Evolutionary conservation across 306 rosid genomes (phyloP).

Genomic region (Acacia crassicarpa): DNA sequence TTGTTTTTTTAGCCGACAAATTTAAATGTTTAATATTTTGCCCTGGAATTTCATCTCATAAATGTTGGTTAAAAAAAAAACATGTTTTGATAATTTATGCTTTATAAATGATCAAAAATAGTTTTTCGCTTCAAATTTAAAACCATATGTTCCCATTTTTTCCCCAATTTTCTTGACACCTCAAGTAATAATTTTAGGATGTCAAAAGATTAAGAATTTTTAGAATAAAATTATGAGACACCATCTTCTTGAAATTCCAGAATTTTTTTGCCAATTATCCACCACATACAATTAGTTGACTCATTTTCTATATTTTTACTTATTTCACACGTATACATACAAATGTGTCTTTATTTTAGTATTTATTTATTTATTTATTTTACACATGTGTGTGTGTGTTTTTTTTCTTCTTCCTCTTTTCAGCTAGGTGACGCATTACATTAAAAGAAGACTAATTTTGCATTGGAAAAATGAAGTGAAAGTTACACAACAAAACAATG

Average conservation of each 20-base stretch:
- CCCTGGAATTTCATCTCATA: background rate
- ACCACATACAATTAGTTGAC: background rate
- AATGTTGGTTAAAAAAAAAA: no score
- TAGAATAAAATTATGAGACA: background rate
- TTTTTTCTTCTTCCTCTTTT: background rate
- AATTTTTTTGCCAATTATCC: background rate
- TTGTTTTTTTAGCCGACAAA: background rate
- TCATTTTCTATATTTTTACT: background rate
- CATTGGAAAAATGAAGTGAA: constrained; percentile 12
- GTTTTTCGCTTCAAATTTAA: no score
- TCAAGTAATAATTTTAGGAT: background rate
- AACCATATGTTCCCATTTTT: background rate
- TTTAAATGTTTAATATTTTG: no score
- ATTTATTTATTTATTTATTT: background rate
- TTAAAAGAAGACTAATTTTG: background rate
- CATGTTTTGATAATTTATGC: no score
- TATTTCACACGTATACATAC: background rate
- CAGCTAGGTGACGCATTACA: background rate
- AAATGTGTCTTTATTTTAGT: no score
- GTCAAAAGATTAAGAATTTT: no score
- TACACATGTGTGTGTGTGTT: background rate
- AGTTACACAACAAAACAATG: background rate
- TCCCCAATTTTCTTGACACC: background rate
- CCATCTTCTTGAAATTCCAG: background rate
- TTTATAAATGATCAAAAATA: background rate